Conservation (phyloP, 257 asterid species). For the Fraxinus quadrangulata region DNA sequence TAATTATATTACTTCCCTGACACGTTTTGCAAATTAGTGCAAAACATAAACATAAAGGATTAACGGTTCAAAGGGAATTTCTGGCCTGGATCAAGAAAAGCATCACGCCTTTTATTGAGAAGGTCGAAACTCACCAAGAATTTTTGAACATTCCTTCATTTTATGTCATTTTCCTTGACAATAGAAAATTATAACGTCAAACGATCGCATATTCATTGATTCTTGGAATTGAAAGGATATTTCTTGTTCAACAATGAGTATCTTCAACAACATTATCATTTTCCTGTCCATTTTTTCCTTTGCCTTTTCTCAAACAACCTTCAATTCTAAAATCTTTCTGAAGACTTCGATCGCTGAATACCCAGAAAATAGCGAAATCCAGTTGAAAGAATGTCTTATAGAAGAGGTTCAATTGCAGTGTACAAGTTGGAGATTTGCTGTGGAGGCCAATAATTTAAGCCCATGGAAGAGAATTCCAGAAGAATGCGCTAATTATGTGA, state of each 20-base stretch:
- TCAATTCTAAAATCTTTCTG: slow-evolving; percentile 22
- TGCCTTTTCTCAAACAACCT: slow-evolving; percentile 29
- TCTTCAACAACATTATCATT: slow-evolving; percentile 23
- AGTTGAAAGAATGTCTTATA: slow-evolving; percentile 24
- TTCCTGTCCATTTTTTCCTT: slow-evolving; percentile 40
- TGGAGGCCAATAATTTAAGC: slow-evolving; percentile 72
- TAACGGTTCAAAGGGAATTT: slow-evolving; percentile 4
- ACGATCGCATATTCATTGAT: background rate
- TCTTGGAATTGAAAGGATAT: slow-evolving; percentile 1
- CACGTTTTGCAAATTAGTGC: slow-evolving; percentile 15
- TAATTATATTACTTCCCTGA: slow-evolving; percentile 2
- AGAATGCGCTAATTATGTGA: slow-evolving; percentile 68
- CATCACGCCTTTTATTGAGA: slow-evolving; percentile 18
- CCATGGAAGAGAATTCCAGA: slow-evolving; percentile 73
- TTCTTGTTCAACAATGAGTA: slow-evolving; percentile 34
- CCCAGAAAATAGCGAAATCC: slow-evolving; percentile 35
- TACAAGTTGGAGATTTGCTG: slow-evolving; percentile 80
- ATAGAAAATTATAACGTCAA: background rate
- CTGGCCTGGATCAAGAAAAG: slow-evolving; percentile 34
- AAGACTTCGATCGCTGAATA: slow-evolving; percentile 38
- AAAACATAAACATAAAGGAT: background rate
- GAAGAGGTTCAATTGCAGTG: slow-evolving; percentile 49
- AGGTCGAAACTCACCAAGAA: slow-evolving; percentile 16
- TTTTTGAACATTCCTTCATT: background rate
- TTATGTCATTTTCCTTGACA: background rate